phyloP scores from a whole-genome alignment of 129 eudicot species.

The Arctium lappa region DNA sequence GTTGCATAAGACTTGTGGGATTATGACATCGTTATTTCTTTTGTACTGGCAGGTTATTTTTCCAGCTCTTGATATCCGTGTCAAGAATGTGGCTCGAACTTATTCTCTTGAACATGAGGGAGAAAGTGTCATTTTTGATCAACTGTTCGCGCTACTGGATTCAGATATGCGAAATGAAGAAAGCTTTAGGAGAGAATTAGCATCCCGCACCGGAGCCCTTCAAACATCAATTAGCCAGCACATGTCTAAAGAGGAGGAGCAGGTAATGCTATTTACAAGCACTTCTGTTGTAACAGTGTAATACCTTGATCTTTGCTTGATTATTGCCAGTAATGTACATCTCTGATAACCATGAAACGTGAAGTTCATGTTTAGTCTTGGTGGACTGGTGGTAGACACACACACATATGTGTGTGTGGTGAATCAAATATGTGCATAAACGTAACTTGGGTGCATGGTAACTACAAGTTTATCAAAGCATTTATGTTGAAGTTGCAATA shows the following conservation, averaged over 20 bases:
- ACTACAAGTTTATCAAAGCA: background rate
- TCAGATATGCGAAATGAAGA: slow-evolving; percentile 69
- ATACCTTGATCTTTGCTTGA: background rate
- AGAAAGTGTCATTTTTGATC: slow-evolving; percentile 94
- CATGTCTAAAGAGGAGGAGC: slow-evolving; percentile 99
- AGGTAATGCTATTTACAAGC: slow-evolving; percentile 37
- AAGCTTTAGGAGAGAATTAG: slow-evolving; percentile 86
- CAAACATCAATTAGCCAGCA: slow-evolving; percentile 96
- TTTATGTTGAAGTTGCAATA: background rate
- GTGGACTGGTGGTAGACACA: background rate
- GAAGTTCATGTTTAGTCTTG: background rate
- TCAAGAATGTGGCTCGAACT: slow-evolving; percentile 96
- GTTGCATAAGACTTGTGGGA: slow-evolving; percentile 4
- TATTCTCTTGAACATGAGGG: slow-evolving; percentile 99
- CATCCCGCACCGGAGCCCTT: slow-evolving; percentile 96
- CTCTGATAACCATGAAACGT: background rate
- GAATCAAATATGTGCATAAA: background rate
- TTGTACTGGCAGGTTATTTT: slow-evolving; percentile 72
- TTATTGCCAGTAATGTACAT: background rate
- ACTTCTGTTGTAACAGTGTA: background rate
- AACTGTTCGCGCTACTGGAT: slow-evolving; percentile 75
- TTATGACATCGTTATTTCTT: slow-evolving; percentile 11
- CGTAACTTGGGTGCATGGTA: background rate
- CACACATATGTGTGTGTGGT: background rate
- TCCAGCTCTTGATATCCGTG: slow-evolving; percentile 98